Conservation (phyloP, 352 stramenopile genomes). For the Ophiocytium majus region DNA sequence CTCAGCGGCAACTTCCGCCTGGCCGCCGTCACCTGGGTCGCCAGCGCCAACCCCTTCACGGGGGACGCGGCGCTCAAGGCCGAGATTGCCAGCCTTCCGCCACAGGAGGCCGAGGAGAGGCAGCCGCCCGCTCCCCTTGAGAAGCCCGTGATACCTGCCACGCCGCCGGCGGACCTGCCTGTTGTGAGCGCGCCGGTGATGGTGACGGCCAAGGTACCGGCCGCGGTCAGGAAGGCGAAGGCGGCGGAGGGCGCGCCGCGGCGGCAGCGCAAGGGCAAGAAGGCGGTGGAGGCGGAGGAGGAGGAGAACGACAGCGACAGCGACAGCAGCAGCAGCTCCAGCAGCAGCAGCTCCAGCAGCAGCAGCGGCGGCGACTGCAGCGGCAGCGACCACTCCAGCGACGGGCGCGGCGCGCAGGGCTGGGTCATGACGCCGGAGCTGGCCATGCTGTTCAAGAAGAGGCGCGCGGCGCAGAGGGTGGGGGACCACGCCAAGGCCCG, state of each 20-base stretch:
- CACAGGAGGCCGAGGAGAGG: background rate
- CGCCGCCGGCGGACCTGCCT: background rate
- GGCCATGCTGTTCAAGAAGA: background rate
- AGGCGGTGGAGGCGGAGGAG: background rate
- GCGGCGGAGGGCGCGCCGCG: background rate
- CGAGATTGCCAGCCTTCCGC: background rate
- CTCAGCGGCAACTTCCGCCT: slow-evolving; percentile 43
- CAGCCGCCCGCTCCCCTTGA: background rate
- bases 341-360: background rate
- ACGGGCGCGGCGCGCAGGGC: background rate
- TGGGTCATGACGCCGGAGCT: slow-evolving; percentile 14
- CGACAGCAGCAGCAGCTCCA: background rate
- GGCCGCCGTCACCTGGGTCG: slow-evolving; percentile 46
- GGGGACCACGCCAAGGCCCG: background rate
- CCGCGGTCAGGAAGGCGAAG: background rate
- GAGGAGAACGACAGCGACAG: background rate
- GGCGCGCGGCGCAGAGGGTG: background rate
- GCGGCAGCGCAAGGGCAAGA: too few species aligned
- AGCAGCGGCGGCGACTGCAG: background rate
- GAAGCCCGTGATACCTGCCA: background rate
- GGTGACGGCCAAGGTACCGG: background rate
- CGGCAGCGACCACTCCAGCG: background rate
- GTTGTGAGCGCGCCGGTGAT: background rate
- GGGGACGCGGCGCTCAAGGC: background rate
- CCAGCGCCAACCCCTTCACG: slow-evolving; percentile 10